Base-by-base conservation (phyloP, 75 land plant genomes). In the Selaginella moellendorffii region DNA sequence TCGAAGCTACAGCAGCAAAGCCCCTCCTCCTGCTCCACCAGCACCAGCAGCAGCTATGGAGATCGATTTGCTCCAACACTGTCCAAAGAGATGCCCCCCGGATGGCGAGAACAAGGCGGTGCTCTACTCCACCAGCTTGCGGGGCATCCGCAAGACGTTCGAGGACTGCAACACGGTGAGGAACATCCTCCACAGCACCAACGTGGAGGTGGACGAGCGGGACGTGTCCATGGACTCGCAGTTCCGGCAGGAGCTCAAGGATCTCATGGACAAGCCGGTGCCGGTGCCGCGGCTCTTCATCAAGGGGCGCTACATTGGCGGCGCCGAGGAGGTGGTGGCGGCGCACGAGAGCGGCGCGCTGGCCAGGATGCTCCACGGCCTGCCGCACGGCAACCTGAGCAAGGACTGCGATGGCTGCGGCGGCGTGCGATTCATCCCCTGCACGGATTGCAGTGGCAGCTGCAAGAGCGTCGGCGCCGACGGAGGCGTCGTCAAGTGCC, bases 101-200 rank as follows among this genome's bases (percentile, higher is more conserved):
- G 93, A 76, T 24, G 93, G 88, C 9, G 77, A 74, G 52, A 63
- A 63, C 10, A 80, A 68, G 65, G 73, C 82, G 54, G 69, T 82
- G 1, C 14, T 88, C 58, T 88, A 88, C 71, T 85, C 78, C 74
- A 88, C 93, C 1, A 85, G 95, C 69, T 68, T 88, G 1, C 26
- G 90, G 56, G 95, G 86, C 17, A 71, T 88, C 25, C 67, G 95
- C 67, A 83, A 85, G 72, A 88, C 89, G 20, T 88, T 76, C 54
- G 90, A 85, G 69, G 95, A 85, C 30, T 88, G 95, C 69, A 79
- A 81, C 36, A 26, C 71, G 29, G 80, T 81, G 12, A 70, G 85
- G 36, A 24, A 74, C 63, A 82, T 88, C 1, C 64, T 88, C 0
- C 77, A 71, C 31, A 71, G 83, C 8, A 65, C 77, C 30, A 76